Evolutionary conservation across 2,329 filamentous ascomycete genomes (phyloP).

Genomic region (Colletotrichum sp.): DNA sequence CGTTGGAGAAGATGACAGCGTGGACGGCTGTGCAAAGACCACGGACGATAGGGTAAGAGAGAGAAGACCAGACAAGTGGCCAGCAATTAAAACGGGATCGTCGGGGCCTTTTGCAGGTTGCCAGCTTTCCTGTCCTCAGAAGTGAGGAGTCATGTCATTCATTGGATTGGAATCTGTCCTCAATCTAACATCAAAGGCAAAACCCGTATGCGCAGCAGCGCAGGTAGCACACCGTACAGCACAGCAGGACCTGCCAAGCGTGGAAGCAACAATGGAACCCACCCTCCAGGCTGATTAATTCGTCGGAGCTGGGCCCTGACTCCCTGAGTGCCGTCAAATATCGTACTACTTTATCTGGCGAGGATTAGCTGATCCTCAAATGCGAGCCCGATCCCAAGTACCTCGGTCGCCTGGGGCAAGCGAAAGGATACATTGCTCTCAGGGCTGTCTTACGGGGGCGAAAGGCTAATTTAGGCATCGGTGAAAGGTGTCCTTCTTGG

Average conservation of each 20-base stretch:
- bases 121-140: not conserved
- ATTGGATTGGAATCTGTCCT: slow-evolving; percentile 15
- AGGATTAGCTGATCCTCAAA: slow-evolving; percentile 16
- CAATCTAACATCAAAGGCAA: not conserved
- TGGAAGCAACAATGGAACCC: not conserved
- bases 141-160: not conserved
- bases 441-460: not conserved
- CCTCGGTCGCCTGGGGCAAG: not conserved
- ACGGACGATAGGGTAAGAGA: not conserved
- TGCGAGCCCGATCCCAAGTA: slow-evolving; percentile 1
- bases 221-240: not conserved
- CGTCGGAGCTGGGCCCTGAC: not conserved
- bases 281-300: slow-evolving; percentile 10
- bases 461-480: not conserved
- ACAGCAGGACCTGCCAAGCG: not conserved
- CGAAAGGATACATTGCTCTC: not conserved
- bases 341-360: slow-evolving; percentile 19
- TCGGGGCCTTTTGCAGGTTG: slow-evolving; percentile 2
- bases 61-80: not conserved
- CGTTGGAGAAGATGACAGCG: not conserved
- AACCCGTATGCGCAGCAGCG: not conserved
- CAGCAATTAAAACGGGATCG: not conserved
- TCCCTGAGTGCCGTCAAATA: not conserved
- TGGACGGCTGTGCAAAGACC: not conserved
- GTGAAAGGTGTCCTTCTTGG: slow-evolving; percentile 23